A percentile compares a stretch with the other conserved stretches of the same genome.
phyloP scores from a whole-genome alignment of 495 filamentous ascomycete genomes.

The Penicillium odoratum region DNA sequence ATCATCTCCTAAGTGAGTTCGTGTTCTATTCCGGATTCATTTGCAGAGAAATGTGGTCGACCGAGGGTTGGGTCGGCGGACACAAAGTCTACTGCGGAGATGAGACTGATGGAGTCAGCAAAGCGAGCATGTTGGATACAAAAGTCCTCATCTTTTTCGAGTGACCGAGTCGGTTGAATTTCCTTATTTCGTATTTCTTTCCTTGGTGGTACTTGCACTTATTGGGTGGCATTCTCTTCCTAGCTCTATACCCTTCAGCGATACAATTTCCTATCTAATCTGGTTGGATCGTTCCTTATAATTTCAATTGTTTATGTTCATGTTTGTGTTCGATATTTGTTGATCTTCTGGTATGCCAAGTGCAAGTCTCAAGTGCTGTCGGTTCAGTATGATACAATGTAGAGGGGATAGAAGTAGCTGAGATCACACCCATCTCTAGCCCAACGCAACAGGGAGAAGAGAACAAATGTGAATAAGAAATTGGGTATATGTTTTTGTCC shows the following conservation, averaged over 20 bases:
- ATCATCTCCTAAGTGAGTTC: not conserved
- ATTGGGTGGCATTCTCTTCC: constrained; percentile 4
- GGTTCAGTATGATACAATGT: not conserved
- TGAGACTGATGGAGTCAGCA: not conserved
- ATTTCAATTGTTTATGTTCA: not conserved
- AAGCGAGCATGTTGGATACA: not conserved
- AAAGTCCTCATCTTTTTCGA: not conserved
- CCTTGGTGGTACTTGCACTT: not conserved
- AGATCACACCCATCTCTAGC: not conserved
- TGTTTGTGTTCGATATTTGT: not conserved
- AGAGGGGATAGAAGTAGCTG: not conserved
- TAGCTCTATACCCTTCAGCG: constrained; percentile 10
- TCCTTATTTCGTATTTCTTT: not conserved
- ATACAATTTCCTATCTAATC: not conserved
- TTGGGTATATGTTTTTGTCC: constrained; percentile 10
- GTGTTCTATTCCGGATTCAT: not conserved
- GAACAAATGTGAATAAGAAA: not conserved
- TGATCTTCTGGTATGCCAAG: not conserved
- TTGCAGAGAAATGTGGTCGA: not conserved
- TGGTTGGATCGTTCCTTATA: not conserved
- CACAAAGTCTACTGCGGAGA: constrained; percentile 11
- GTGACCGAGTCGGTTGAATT: not conserved
- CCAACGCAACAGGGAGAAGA: not conserved
- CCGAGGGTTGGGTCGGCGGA: constrained; percentile 2
- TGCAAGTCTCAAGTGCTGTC: not conserved